A percentile compares a stretch with the other conserved stretches of the same genome.
Evolutionary conservation across 2,329 filamentous ascomycete genomes (phyloP).

Genomic region (Aspergillus phoenicis): DNA sequence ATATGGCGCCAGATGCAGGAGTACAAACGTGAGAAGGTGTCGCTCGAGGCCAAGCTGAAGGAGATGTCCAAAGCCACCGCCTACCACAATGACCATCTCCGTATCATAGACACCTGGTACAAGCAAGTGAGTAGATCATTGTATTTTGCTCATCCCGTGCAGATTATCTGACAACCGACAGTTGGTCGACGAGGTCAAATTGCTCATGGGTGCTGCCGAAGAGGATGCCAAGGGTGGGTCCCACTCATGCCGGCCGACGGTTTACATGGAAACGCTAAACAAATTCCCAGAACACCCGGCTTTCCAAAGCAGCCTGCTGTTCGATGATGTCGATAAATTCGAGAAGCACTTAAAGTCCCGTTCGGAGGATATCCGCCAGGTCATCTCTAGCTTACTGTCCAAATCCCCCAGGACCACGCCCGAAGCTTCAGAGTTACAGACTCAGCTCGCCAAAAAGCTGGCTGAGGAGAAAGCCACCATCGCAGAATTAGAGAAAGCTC

Average conservation of each 20-base stretch:
- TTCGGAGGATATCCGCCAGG: slow-evolving; percentile 73
- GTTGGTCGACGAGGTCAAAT: slow-evolving; percentile 52
- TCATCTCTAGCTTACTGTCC: slow-evolving; percentile 70
- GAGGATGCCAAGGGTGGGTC: slow-evolving; percentile 34
- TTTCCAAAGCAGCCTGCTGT: slow-evolving; percentile 58
- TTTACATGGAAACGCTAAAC: slow-evolving; percentile 8
- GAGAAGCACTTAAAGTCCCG: slow-evolving; percentile 77
- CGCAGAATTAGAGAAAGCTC: slow-evolving; percentile 72
- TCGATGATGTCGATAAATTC: slow-evolving; percentile 63
- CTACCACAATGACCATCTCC: slow-evolving; percentile 90
- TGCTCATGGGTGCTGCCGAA: slow-evolving; percentile 38
- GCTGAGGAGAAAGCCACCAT: slow-evolving; percentile 81
- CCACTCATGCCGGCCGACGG: neutral
- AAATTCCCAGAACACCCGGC: slow-evolving; percentile 23
- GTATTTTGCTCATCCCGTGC: neutral
- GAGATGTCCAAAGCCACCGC: slow-evolving; percentile 76
- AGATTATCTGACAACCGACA: slow-evolving; percentile 26
- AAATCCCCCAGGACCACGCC: slow-evolving; percentile 54
- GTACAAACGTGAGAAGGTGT: slow-evolving; percentile 87
- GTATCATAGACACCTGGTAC: slow-evolving; percentile 91
- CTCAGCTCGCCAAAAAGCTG: slow-evolving; percentile 72
- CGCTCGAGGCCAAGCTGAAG: slow-evolving; percentile 77
- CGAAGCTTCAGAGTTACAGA: slow-evolving; percentile 72
- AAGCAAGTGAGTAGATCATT: slow-evolving; percentile 68
- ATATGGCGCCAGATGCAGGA: slow-evolving; percentile 98